A percentile compares a stretch with the other conserved stretches of the same genome.
Evolutionary conservation across 1,284 basidiomycete genomes (phyloP).

Genomic region (Peniophora sp.): DNA sequence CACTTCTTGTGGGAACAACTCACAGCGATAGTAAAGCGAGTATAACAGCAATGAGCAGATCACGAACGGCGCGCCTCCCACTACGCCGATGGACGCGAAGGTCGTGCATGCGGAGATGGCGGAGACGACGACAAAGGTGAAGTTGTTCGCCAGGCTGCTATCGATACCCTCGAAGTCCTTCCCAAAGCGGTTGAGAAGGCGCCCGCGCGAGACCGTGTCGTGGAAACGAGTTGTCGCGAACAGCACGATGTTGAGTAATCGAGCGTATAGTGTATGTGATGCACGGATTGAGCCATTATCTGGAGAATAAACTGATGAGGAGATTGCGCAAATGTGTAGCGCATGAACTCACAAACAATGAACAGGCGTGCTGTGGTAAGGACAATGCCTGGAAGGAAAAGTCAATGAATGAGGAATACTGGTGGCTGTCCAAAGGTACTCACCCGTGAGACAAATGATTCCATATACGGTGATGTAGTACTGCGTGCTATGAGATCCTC

Average conservation of each 20-base stretch:
- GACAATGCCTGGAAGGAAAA: no score
- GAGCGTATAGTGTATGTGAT: conserved; percentile 50
- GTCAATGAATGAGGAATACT: no score
- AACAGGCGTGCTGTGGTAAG: no score
- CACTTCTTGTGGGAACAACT: conserved; percentile 60
- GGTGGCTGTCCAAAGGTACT: no score
- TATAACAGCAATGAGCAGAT: conserved; percentile 55
- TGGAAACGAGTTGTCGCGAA: conserved; percentile 54
- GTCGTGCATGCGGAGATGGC: conserved; percentile 63
- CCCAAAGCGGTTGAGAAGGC: conserved; percentile 60
- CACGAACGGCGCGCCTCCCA: conserved; percentile 65
- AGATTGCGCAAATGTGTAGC: conserved; percentile 34
- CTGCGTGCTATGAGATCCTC: no score
- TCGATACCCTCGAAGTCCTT: conserved; percentile 29
- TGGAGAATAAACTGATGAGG: conserved; percentile 47
- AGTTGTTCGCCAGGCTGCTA: conserved; percentile 2
- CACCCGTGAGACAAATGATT: no score
- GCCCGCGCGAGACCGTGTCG: conserved; percentile 34
- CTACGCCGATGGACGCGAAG: conserved; percentile 67
- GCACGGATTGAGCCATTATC: conserved; percentile 44
- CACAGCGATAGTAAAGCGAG: conserved; percentile 71
- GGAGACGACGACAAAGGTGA: conserved; percentile 61
- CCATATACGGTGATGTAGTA: no score
- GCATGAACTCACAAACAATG: no score
- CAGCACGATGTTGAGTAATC: conserved; percentile 47